Conservation (phyloP, 148 eudicot genomes). For the Vaccinium myrtillus region DNA sequence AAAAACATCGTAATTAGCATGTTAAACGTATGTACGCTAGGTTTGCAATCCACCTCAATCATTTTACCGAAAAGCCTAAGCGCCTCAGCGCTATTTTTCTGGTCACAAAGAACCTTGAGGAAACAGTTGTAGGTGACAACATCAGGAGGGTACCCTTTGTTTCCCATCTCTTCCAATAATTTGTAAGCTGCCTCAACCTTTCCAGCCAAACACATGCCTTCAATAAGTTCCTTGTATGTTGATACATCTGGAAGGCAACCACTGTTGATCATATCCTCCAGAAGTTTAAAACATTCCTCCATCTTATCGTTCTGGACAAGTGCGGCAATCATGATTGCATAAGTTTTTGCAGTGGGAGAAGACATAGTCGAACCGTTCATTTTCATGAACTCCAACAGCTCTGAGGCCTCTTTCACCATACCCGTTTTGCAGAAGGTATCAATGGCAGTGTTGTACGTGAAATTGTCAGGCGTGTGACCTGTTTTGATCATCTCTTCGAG, state of each 20-base stretch:
- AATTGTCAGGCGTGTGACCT: slow-evolving; percentile 73
- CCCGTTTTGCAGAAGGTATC: slow-evolving; percentile 80
- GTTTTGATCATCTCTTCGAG: slow-evolving; percentile 66
- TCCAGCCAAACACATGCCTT: slow-evolving; percentile 80
- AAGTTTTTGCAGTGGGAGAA: slow-evolving; percentile 88
- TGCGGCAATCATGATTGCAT: slow-evolving; percentile 70
- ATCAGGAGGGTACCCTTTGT: slow-evolving; percentile 90
- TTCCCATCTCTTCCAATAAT: slow-evolving; percentile 79
- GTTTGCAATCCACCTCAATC: slow-evolving; percentile 58
- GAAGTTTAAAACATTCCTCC: slow-evolving; percentile 59
- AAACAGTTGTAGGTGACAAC: slow-evolving; percentile 92
- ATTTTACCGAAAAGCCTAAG: slow-evolving; percentile 59
- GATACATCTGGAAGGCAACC: slow-evolving; percentile 96
- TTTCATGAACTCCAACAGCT: slow-evolving; percentile 72
- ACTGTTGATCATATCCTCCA: slow-evolving; percentile 68
- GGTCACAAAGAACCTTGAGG: slow-evolving; percentile 89
- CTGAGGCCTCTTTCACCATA: slow-evolving; percentile 70
- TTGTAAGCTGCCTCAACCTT: slow-evolving; percentile 68
- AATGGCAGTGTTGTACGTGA: slow-evolving; percentile 80
- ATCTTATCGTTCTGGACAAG: slow-evolving; percentile 54
- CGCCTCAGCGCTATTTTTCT: slow-evolving; percentile 61
- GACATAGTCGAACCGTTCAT: slow-evolving; percentile 51
- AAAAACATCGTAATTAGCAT: slow-evolving; percentile 81
- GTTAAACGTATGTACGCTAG: slow-evolving; percentile 89
- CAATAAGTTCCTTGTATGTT: slow-evolving; percentile 81